Percentiles rank a stretch among this genome's conserved stretches.
phyloP scores from a whole-genome alignment of 257 asterid species.

The Solanum pimpinellifolium region DNA sequence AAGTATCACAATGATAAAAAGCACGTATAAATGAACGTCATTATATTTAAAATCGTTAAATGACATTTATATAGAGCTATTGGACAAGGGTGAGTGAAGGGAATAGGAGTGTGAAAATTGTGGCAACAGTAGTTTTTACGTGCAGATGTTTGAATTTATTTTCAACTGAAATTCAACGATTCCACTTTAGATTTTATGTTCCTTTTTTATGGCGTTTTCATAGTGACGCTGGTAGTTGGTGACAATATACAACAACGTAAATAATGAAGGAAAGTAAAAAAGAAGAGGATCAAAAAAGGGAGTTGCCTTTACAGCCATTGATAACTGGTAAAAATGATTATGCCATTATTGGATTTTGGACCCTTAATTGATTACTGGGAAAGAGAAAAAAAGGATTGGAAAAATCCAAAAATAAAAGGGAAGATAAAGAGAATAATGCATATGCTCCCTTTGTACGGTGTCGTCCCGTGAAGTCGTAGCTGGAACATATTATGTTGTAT shows the following conservation, averaged over 20 bases:
- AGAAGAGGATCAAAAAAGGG: conserved; percentile 31
- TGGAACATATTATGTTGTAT: conserved; percentile 9
- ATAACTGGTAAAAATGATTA: conserved; percentile 60
- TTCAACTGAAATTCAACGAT: background rate
- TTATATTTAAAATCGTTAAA: too few species aligned
- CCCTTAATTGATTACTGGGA: conserved; percentile 1
- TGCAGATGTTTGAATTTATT: background rate
- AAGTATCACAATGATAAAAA: too few species aligned
- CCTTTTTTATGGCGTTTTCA: background rate
- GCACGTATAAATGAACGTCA: too few species aligned
- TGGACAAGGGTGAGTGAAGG: background rate
- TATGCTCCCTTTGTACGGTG: conserved; percentile 17
- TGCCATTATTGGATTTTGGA: conserved; percentile 54
- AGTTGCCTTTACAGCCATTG: conserved; percentile 53
- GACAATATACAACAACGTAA: background rate
- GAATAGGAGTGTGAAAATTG: background rate
- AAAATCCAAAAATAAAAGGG: background rate
- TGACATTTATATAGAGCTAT: too few species aligned
- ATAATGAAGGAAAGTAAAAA: background rate
- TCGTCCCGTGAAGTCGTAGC: conserved; percentile 66
- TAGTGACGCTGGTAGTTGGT: background rate
- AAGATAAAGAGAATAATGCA: background rate
- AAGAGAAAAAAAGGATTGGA: background rate
- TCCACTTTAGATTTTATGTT: background rate
- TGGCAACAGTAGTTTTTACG: background rate